Percentiles rank a stretch among this genome's conserved stretches.
phyloP scores from a whole-genome alignment of 345 rosid species.

The Boechera stricta region DNA sequence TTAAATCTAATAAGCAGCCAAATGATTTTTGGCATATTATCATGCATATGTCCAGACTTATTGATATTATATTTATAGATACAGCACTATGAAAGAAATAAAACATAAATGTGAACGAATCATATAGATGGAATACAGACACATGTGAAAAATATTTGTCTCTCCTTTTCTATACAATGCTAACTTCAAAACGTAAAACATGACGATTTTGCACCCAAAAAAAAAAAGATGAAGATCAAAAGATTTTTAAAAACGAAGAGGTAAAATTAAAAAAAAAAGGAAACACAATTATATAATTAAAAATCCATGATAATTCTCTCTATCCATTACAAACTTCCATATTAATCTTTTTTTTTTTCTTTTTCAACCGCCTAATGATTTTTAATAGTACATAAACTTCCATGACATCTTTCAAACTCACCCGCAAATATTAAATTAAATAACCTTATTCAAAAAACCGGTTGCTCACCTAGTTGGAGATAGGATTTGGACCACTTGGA shows the following conservation, averaged over 20 bases:
- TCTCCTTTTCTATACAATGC: slow-evolving; percentile 1
- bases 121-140: not conserved
- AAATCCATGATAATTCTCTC: not conserved
- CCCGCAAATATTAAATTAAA: slow-evolving; percentile 9
- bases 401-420: not conserved
- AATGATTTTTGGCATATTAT: not conserved
- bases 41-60: not conserved
- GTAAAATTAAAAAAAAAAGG: not conserved
- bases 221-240: not conserved
- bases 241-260: not conserved
- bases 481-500: slow-evolving; percentile 96
- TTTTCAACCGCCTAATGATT: no score
- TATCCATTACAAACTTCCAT: slow-evolving; percentile 5
- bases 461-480: slow-evolving; percentile 65
- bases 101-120: not conserved
- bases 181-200: slow-evolving; percentile 13
- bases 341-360: no score
- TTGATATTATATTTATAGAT: not conserved
- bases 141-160: slow-evolving; percentile 2
- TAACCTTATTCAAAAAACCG: not conserved
- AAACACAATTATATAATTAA: not conserved
- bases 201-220: not conserved
- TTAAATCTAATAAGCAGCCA: not conserved
- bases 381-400: no score
- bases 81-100: not conserved